Percentiles rank a stretch among this genome's conserved stretches.
Conservation (phyloP, 1,284 basidiomycete species). For the Rhodotorula sp. region DNA sequence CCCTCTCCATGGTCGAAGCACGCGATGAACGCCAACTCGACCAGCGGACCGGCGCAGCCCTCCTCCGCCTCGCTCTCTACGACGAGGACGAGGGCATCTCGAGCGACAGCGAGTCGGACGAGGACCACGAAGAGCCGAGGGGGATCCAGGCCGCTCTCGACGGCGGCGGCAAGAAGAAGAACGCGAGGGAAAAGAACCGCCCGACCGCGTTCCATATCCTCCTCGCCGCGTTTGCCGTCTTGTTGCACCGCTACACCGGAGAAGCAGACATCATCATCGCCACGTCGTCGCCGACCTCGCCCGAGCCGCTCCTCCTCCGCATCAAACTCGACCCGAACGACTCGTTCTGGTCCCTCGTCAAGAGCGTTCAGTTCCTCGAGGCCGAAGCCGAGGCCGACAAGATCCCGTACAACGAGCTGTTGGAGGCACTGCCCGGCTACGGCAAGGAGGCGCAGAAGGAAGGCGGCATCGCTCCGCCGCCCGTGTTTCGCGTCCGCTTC, state of each 20-base stretch:
- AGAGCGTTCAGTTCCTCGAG: slow-evolving; percentile 78
- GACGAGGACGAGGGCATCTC: slow-evolving; percentile 52
- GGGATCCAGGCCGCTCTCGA: slow-evolving; percentile 24
- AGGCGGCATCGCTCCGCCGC: slow-evolving; percentile 44
- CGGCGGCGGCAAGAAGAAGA: too few relatives aligned
- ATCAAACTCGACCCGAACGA: slow-evolving; percentile 80
- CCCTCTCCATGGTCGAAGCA: slow-evolving; percentile 42
- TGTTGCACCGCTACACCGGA: slow-evolving; percentile 92
- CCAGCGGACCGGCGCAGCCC: slow-evolving; percentile 51
- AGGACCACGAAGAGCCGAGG: slow-evolving; percentile 45
- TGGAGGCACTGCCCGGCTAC: slow-evolving; percentile 50
- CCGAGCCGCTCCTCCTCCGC: slow-evolving; percentile 81
- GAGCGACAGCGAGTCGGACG: slow-evolving; percentile 44
- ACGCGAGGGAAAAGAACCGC: slow-evolving; percentile 12
- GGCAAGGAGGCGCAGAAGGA: slow-evolving; percentile 23
- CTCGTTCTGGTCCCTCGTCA: slow-evolving; percentile 89
- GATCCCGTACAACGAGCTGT: slow-evolving; percentile 76
- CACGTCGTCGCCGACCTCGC: slow-evolving; percentile 68
- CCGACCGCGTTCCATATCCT: slow-evolving; percentile 90
- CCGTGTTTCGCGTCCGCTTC: slow-evolving; percentile 91
- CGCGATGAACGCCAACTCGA: slow-evolving; percentile 39
- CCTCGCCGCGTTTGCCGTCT: slow-evolving; percentile 82
- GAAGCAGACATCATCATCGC: slow-evolving; percentile 93
- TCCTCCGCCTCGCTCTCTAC: slow-evolving; percentile 69
- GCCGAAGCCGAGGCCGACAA: slow-evolving; percentile 78